These are phyloP conservation scores for Trypanosoma caninum DNA, from an alignment of 208 protist genomes.

Conservation along the genomic window DNA sequence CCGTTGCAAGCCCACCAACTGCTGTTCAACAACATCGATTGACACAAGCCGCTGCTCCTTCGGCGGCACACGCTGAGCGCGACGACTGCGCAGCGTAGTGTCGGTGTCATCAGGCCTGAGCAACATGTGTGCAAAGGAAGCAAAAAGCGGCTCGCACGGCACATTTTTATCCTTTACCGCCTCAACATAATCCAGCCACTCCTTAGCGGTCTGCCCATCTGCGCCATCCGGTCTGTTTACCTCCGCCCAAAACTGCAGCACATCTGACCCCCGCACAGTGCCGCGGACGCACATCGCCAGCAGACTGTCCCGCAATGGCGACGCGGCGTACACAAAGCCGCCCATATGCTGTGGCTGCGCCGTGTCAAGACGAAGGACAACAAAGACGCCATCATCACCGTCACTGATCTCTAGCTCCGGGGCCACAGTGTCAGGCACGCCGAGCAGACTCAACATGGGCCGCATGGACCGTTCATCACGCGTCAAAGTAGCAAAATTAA, in stretches of 20 bases:
- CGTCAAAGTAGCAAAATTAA: conserved; percentile 38
- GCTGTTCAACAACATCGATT: conserved; percentile 56
- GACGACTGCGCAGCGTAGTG: conserved; percentile 8
- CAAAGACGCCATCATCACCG: conserved; percentile 23
- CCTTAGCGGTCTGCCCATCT: conserved; percentile 44
- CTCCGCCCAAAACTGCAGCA: conserved; percentile 77
- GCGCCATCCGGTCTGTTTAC: conserved; percentile 62
- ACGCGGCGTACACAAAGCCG: conserved; percentile 34
- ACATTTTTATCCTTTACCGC: conserved; percentile 36
- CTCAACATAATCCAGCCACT: conserved; percentile 70
- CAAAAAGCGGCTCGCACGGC: conserved; percentile 73
- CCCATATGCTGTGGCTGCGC: conserved; percentile 37
- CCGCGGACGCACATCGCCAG: conserved; percentile 60
- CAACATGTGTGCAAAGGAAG: conserved; percentile 52
- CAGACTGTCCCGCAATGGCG: conserved; percentile 22
- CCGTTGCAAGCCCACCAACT: conserved; percentile 50
- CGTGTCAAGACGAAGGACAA: conserved; percentile 69
- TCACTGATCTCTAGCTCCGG: conserved; percentile 68
- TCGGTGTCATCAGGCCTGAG: conserved; percentile 17
- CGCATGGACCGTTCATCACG: conserved; percentile 49
- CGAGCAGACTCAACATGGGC: conserved; percentile 61
- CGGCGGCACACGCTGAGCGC: not conserved
- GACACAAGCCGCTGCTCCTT: conserved; percentile 37
- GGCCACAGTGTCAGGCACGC: conserved; percentile 55
- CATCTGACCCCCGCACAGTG: conserved; percentile 46